phyloP scores from a whole-genome alignment of 169 alveolate genomes.

The Theileria parva region DNA sequence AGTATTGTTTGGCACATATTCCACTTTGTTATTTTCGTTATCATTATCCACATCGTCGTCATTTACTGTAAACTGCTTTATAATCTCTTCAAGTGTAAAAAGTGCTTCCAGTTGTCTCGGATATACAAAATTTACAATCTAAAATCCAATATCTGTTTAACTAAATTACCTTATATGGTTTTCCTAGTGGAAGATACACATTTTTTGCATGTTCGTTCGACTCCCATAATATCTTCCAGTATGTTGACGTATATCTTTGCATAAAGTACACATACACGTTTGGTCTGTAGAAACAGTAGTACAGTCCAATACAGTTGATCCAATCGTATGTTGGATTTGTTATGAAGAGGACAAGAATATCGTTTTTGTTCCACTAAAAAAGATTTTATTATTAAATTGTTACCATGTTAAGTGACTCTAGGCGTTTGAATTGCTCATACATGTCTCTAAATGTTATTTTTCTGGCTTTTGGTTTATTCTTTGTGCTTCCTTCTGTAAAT shows the following conservation, averaged over 20 bases:
- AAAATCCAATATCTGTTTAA: neutral
- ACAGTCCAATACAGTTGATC: conserved; percentile 49
- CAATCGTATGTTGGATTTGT: conserved; percentile 67
- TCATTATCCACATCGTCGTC: neutral
- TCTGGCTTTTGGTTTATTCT: conserved; percentile 40
- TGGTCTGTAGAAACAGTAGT: conserved; percentile 53
- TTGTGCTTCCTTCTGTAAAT: conserved; percentile 32
- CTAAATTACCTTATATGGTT: conserved; percentile 37
- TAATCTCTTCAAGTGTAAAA: conserved; percentile 60
- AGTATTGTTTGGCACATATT: neutral
- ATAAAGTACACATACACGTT: conserved; percentile 56
- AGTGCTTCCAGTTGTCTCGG: conserved; percentile 67
- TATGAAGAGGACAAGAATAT: conserved; percentile 52
- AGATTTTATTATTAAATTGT: neutral
- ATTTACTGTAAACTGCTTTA: conserved; percentile 40
- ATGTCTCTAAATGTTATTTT: conserved; percentile 57
- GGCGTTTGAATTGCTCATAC: conserved; percentile 31
- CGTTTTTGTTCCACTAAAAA: conserved; percentile 42
- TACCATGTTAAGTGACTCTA: conserved; percentile 52
- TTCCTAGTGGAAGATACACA: conserved; percentile 58
- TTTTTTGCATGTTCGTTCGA: conserved; percentile 65
- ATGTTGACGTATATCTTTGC: conserved; percentile 68
- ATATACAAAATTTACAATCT: conserved; percentile 45
- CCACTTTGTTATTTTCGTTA: neutral
- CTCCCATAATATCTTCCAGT: conserved; percentile 71